phyloP scores from a whole-genome alignment of 2,329 filamentous ascomycete species.

The Lasiodiplodia sp. region DNA sequence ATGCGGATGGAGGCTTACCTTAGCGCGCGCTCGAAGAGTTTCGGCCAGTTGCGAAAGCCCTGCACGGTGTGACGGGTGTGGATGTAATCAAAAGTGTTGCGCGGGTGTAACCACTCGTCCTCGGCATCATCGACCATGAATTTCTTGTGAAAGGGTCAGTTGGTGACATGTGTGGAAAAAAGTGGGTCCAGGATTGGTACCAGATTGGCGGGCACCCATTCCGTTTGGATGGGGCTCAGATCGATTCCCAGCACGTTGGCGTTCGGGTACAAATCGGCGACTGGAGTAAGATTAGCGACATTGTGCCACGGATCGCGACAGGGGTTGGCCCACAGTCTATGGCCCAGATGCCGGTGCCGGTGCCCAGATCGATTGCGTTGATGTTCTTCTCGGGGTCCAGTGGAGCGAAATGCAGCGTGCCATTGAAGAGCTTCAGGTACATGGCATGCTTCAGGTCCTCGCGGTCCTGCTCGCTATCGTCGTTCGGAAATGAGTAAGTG shows the following conservation, averaged over 20 bases:
- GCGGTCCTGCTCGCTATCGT: conserved; percentile 65
- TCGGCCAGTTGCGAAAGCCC: conserved; percentile 59
- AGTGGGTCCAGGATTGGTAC: conserved; percentile 34
- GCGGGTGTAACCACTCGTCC: conserved; percentile 62
- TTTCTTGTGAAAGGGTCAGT: conserved; percentile 8
- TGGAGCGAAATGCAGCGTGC: conserved; percentile 61
- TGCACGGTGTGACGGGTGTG: conserved; percentile 63
- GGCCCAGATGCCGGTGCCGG: conserved; percentile 66
- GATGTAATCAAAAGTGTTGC: conserved; percentile 66
- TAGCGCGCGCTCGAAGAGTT: conserved; percentile 51
- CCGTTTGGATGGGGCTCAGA: conserved; percentile 46
- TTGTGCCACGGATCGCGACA: conserved; percentile 10
- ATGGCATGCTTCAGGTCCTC: conserved; percentile 66
- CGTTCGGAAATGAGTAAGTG: conserved; percentile 66
- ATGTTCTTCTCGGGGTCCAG: conserved; percentile 55
- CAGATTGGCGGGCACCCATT: conserved; percentile 62
- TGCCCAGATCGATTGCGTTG: conserved; percentile 64
- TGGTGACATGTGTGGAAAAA: background rate
- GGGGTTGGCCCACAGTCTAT: conserved; percentile 51
- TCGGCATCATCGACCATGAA: conserved; percentile 67
- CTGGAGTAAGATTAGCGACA: conserved; percentile 14
- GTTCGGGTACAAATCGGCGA: conserved; percentile 32
- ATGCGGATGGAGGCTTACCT: conserved; percentile 44
- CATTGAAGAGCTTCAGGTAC: conserved; percentile 51
- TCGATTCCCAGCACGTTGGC: conserved; percentile 32